These are phyloP conservation scores for Aspergillus calidoustus DNA, from an alignment of 2,329 filamentous ascomycete species.

Conservation along the genomic window DNA sequence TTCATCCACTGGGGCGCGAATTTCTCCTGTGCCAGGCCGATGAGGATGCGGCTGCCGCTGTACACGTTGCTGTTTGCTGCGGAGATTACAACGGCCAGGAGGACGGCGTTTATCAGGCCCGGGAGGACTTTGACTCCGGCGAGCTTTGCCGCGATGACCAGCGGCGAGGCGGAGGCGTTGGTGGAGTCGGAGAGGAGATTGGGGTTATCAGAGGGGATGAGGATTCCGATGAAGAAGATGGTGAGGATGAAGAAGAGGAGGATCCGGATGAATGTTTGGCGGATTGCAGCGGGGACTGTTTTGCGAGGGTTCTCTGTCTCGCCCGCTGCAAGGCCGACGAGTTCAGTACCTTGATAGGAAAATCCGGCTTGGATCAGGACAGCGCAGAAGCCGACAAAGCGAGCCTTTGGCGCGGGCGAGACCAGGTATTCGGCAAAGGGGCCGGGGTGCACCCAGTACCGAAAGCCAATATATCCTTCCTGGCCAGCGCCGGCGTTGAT, in stretches of 20 bases:
- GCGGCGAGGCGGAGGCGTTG: slow-evolving; percentile 38
- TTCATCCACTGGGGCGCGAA: slow-evolving; percentile 48
- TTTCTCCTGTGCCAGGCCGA: slow-evolving; percentile 60
- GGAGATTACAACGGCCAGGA: slow-evolving; percentile 45
- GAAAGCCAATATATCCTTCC: slow-evolving; percentile 73
- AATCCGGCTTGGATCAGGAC: slow-evolving; percentile 52
- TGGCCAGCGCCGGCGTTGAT: slow-evolving; percentile 72
- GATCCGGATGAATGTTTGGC: slow-evolving; percentile 75
- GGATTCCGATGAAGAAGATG: slow-evolving; percentile 69
- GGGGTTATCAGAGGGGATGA: slow-evolving; percentile 66
- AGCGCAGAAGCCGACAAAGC: slow-evolving; percentile 66
- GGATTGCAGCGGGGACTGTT: slow-evolving; percentile 57
- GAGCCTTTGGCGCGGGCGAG: slow-evolving; percentile 47
- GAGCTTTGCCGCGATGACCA: slow-evolving; percentile 46
- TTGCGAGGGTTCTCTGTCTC: slow-evolving; percentile 69
- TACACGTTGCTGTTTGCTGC: slow-evolving; percentile 46
- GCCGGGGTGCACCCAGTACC: slow-evolving; percentile 70
- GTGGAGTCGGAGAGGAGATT: slow-evolving; percentile 47
- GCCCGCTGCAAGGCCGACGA: slow-evolving; percentile 77
- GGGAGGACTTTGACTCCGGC: slow-evolving; percentile 41
- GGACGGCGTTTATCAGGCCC: slow-evolving; percentile 42
- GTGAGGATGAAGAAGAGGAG: slow-evolving; percentile 57
- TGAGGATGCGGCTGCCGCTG: slow-evolving; percentile 66
- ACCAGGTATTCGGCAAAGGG: slow-evolving; percentile 63
- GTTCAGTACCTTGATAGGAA: slow-evolving; percentile 65